Base-by-base conservation (phyloP, 331 rosid species). In the Prunus yedoensis region DNA sequence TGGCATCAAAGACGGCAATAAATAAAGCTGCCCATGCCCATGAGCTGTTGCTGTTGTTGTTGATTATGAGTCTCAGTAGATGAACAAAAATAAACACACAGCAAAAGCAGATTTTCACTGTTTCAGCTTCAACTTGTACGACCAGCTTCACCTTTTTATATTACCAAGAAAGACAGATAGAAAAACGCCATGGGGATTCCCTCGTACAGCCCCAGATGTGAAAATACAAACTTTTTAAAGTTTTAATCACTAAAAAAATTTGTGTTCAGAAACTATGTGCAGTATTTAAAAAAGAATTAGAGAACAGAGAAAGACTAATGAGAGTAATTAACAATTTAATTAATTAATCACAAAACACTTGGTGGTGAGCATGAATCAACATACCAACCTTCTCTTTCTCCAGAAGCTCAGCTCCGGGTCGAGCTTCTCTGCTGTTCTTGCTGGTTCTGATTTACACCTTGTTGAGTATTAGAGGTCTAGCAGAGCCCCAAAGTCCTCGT, bases 391-490 rank as follows among this genome's bases (percentile, higher is more conserved):
- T 63, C 78, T 80, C 65, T 70, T 78, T 69, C 80, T 83, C 90
- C 89, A 81, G 76, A 80, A 84, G 70, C 70, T 74, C 18, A 79
- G 32, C 73, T 82, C 91, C 51, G 91, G 88, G 63, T 85, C 76
- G 66, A 89, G 81, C 65, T 85, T 86, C 73, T 82, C 76, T 25
- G 82, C 82, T 35, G 74, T 79, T 84, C 92, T 82, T 1, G 88
- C 95, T 32, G 96, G 97, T 76, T 90, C 97, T 61, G 99, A 94
- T 87, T 90, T 94, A 82, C 99, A 87, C 85, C 97, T 82, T 2
- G 91, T n/a, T 89, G 16, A 94, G 96, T 16, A 88, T 76, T 46
- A 83, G 63, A 12, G 90, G 91, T 3, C 87, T 77, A 17, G 53
- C 79, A 6, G 80, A 76, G 28, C 80, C 86, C 56, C 82, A 1